phyloP scores from a whole-genome alignment of 2,329 filamentous ascomycete genomes.

The Fusarium graminum region DNA sequence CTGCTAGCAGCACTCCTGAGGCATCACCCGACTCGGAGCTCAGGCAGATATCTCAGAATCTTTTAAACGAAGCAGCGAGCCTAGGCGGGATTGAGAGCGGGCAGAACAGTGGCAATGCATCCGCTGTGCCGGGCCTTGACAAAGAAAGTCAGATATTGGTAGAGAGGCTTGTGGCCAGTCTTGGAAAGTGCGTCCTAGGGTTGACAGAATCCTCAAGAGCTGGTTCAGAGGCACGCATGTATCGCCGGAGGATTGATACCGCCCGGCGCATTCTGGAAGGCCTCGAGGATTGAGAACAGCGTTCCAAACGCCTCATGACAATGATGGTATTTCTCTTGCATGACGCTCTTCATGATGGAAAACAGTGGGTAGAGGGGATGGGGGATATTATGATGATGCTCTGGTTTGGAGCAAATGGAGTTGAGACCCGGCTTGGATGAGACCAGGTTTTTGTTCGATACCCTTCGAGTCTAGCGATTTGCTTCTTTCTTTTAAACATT shows the following conservation, averaged over 20 bases:
- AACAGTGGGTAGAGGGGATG: background rate
- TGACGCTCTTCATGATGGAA: constrained; percentile 34
- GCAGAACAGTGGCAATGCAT: constrained; percentile 47
- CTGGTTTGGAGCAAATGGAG: constrained; percentile 44
- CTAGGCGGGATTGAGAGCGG: constrained; percentile 54
- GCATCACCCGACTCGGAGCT: constrained; percentile 65
- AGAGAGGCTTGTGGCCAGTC: constrained; percentile 69
- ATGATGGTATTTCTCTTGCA: constrained; percentile 25
- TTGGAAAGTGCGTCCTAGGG: constrained; percentile 71
- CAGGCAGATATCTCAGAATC: constrained; percentile 61
- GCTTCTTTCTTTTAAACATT: constrained; percentile 15
- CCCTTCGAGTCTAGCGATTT: constrained; percentile 45
- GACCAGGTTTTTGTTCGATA: constrained; percentile 48
- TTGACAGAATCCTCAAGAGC: constrained; percentile 67
- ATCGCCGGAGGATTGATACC: constrained; percentile 79
- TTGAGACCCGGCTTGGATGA: constrained; percentile 44
- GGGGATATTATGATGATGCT: constrained; percentile 30
- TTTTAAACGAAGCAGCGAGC: constrained; percentile 63
- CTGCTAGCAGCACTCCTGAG: constrained; percentile 53
- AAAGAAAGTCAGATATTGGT: constrained; percentile 72
- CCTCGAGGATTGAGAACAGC: constrained; percentile 60
- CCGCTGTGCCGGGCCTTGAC: constrained; percentile 62
- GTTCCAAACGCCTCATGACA: constrained; percentile 17
- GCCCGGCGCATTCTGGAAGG: constrained; percentile 81
- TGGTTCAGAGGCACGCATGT: constrained; percentile 71